Base-by-base conservation (phyloP, 164 flowering plant genomes). In the Piper betle region DNA sequence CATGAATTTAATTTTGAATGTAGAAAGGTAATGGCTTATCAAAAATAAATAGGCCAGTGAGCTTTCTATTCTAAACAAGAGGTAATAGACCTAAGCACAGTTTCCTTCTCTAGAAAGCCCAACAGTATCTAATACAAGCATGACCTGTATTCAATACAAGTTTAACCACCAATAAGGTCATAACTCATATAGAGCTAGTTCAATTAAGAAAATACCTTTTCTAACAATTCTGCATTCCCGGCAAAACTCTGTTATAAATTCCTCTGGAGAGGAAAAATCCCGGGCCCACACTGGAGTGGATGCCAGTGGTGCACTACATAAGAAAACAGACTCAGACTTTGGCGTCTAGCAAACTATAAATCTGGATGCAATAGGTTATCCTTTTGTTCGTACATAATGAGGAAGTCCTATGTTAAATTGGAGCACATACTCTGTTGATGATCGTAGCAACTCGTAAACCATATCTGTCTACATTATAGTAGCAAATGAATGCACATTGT, bases 201-300 rank as follows among this genome's bases (percentile, higher is more conserved):
- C 57, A 61, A 37, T 52, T 38, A 58, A 17, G 56, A 54, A 11
- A 19, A 37, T 63, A 93, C 99, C 99, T 93, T 93, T 93, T 54
- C 95, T 89, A 71, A 93, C 99, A 68, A 93, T 79, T 70, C 99
- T 80, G 74, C 96, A 93, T 75, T 93, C 97, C 75, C 97, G 78
- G 69, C 95, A 88, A 74, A 90, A 93, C 76, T 93, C 99, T 40
- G 96, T 90, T 56, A 93, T 79, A 62, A 93, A 68, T 68, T 93
- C 97, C 71, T 93, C 97, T 2, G 95, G 73, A 12, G 97, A 88
- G 69, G 63, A 71, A 76, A 88, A 90, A 37, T 88, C 85, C 37
- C 93, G 86, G 59, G 87, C 91, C 99, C 99, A 93, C 2, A 90
- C 95, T 68, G 97, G 99, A 64, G 84, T 82, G 59, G 97, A 86